These are phyloP conservation scores for Pyricularia sp. DNA, from an alignment of 2,329 filamentous ascomycete species.

Conservation along the genomic window DNA sequence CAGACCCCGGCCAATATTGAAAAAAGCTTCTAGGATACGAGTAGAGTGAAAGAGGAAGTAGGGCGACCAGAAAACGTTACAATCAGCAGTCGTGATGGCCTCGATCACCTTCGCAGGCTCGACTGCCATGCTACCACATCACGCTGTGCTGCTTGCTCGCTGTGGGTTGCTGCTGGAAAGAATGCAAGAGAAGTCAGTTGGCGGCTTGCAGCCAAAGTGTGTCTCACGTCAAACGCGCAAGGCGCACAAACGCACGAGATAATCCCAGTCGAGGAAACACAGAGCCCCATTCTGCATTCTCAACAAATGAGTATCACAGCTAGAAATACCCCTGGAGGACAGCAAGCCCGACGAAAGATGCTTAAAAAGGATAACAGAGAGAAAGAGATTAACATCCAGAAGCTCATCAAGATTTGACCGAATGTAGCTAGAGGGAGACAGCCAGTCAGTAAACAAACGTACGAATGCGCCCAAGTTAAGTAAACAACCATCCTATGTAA, in stretches of 20 bases:
- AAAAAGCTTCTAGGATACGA: not conserved
- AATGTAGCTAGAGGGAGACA: not conserved
- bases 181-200: not conserved
- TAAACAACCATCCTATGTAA: not conserved
- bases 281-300: constrained; percentile 1
- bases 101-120: constrained; percentile 1
- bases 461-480: not conserved
- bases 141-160: not conserved
- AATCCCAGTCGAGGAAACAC: constrained; percentile 2
- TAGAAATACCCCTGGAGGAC: not conserved
- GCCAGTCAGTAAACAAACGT: not conserved
- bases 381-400: not conserved
- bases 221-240: not conserved
- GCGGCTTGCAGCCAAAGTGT: not conserved
- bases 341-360: not conserved
- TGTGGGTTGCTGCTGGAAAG: not conserved
- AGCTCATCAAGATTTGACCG: too few species aligned
- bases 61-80: not conserved
- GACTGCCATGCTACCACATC: constrained; percentile 3
- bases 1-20: not conserved
- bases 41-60: not conserved
- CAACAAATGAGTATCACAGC: not conserved
- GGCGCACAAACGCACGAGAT: constrained; percentile 3
- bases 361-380: not conserved
- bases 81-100: not conserved